phyloP scores from a whole-genome alignment of 805 yeast genomes.

The Saturnispora quitensis region DNA sequence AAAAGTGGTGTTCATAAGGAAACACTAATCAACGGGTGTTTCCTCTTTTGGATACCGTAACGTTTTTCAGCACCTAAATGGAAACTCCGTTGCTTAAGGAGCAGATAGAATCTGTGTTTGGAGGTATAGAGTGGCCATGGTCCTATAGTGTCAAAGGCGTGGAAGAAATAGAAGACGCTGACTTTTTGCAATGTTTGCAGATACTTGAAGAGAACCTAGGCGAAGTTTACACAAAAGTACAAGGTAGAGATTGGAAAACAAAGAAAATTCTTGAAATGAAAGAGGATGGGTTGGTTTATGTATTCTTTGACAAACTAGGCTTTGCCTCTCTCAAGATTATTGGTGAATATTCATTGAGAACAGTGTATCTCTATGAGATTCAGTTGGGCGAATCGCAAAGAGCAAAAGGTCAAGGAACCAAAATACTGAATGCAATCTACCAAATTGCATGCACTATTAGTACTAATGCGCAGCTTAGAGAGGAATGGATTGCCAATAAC shows the following conservation, averaged over 20 bases:
- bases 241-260: constrained; percentile 34
- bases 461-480: neutral
- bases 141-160: neutral
- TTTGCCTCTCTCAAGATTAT: constrained; percentile 42
- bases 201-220: constrained; percentile 24
- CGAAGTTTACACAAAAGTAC: constrained; percentile 15
- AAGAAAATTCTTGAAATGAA: constrained; percentile 37
- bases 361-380: constrained; percentile 48
- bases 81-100: neutral
- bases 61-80: neutral
- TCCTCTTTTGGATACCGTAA: neutral
- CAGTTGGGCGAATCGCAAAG: constrained; percentile 35
- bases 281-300: constrained; percentile 39
- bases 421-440: constrained; percentile 32
- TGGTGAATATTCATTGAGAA: constrained; percentile 30
- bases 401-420: constrained; percentile 30
- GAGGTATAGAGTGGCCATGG: neutral
- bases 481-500: constrained; percentile 6
- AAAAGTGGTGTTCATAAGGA: neutral
- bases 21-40: neutral
- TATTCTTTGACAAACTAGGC: constrained; percentile 30
- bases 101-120: neutral
- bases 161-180: neutral
- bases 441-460: constrained; percentile 19
- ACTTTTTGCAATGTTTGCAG: constrained; percentile 12